phyloP scores from a whole-genome alignment of 768 basidiomycete genomes.

The Filobasidium floriforme region DNA sequence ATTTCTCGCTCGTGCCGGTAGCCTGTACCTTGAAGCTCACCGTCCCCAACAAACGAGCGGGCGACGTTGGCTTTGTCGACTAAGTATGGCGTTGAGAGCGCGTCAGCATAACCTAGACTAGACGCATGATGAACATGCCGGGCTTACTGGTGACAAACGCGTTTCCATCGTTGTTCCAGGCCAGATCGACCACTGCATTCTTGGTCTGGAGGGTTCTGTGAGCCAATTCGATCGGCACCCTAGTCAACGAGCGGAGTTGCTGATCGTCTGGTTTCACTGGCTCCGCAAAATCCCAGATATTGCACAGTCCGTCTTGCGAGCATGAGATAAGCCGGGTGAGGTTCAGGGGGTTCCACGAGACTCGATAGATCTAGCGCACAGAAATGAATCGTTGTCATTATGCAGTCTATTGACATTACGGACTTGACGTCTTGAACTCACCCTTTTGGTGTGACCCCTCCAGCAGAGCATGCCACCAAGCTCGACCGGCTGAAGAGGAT shows the following conservation, averaged over 20 bases:
- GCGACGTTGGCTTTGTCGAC: constrained; percentile 25
- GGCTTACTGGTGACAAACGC: constrained; percentile 36
- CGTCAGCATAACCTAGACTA: constrained; percentile 23
- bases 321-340: constrained; percentile 33
- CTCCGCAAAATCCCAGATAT: constrained; percentile 39
- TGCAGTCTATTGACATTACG: not conserved
- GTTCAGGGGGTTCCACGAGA: constrained; percentile 42
- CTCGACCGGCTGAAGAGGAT: constrained; percentile 11
- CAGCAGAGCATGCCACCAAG: constrained; percentile 16
- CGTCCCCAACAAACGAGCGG: constrained; percentile 37
- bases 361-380: constrained; percentile 28
- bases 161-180: constrained; percentile 41
- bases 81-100: not conserved
- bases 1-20: constrained; percentile 30
- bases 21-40: constrained; percentile 24
- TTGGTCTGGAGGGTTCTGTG: constrained; percentile 35
- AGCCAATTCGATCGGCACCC: constrained; percentile 23
- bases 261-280: not conserved
- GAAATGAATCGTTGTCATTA: not conserved
- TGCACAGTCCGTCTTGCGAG: constrained; percentile 31
- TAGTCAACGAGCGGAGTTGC: constrained; percentile 6
- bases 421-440: not conserved
- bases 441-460: constrained; percentile 17
- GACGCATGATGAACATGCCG: not conserved
- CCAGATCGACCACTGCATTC: constrained; percentile 35